Evolutionary conservation across 2,329 filamentous ascomycete species (phyloP).

Genomic region (Cladophialophora exuberans): DNA sequence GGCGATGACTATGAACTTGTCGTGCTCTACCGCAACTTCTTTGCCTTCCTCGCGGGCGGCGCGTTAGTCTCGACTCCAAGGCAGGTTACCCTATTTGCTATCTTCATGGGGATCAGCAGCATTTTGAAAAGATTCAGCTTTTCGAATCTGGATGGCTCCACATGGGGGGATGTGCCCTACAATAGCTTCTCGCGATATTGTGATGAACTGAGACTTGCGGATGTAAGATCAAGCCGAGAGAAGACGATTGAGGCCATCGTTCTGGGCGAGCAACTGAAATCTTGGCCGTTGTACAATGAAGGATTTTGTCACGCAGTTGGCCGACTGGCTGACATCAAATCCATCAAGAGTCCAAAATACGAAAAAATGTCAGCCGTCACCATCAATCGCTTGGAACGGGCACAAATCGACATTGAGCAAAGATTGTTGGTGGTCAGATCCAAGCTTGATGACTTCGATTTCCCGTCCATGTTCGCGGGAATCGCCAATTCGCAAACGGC

Average conservation of each 20-base stretch:
- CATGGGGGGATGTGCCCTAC: slow-evolving; percentile 64
- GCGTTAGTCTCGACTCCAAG: slow-evolving; percentile 62
- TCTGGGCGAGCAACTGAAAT: slow-evolving; percentile 86
- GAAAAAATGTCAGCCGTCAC: slow-evolving; percentile 71
- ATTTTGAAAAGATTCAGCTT: slow-evolving; percentile 63
- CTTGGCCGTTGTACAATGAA: slow-evolving; percentile 80
- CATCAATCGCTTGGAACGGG: slow-evolving; percentile 77
- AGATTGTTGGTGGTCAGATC: slow-evolving; percentile 71
- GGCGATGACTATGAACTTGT: slow-evolving; percentile 60
- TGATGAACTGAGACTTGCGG: slow-evolving; percentile 74
- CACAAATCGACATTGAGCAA: slow-evolving; percentile 76
- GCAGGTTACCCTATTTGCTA: slow-evolving; percentile 59
- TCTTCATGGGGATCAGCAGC: slow-evolving; percentile 64
- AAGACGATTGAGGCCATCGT: slow-evolving; percentile 88
- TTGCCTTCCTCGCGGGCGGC: slow-evolving; percentile 66
- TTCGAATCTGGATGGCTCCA: slow-evolving; percentile 64
- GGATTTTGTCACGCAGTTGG: slow-evolving; percentile 90
- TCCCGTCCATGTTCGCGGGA: slow-evolving; percentile 85
- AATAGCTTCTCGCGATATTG: slow-evolving; percentile 63
- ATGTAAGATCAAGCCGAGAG: slow-evolving; percentile 79
- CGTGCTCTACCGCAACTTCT: slow-evolving; percentile 64
- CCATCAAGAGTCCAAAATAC: slow-evolving; percentile 70
- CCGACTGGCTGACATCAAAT: slow-evolving; percentile 74
- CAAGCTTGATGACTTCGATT: slow-evolving; percentile 85
- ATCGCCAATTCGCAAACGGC: slow-evolving; percentile 81